phyloP scores from a whole-genome alignment of 352 stramenopile genomes.

The Globisporangium ultimum region DNA sequence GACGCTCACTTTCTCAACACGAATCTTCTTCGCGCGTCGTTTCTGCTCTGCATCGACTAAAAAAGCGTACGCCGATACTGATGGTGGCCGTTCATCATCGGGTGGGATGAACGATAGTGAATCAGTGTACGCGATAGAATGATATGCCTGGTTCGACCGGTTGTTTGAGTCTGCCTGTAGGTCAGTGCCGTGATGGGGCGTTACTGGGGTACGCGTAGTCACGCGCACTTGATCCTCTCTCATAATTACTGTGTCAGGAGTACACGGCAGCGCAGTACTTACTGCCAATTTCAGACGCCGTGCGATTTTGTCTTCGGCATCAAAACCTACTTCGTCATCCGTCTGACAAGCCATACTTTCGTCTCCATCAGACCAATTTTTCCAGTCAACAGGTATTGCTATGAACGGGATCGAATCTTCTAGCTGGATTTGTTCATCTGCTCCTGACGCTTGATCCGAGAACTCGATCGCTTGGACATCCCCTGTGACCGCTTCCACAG shows the following conservation, averaged over 20 bases:
- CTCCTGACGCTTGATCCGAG: not conserved
- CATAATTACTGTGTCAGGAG: not conserved
- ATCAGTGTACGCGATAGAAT: not conserved
- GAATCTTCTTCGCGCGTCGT: conserved; percentile 15
- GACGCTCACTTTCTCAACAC: conserved; percentile 7
- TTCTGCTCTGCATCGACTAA: conserved; percentile 1
- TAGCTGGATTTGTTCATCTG: not conserved
- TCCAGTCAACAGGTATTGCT: conserved; percentile 18
- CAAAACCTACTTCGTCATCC: conserved; percentile 6
- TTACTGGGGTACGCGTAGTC: too few species aligned
- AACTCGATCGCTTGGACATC: not conserved
- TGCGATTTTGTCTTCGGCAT: conserved; percentile 10
- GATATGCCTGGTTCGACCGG: not conserved
- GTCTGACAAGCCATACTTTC: not conserved
- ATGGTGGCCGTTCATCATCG: not conserved
- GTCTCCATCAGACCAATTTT: conserved; percentile 26
- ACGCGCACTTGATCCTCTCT: not conserved
- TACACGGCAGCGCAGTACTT: conserved; percentile 8
- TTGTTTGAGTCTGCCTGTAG: too few species aligned
- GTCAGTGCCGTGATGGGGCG: too few species aligned
- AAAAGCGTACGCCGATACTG: not conserved
- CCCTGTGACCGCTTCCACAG: not conserved
- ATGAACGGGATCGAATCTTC: not conserved
- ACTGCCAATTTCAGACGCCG: conserved; percentile 7
- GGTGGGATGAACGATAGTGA: not conserved